Evolutionary conservation across 2,329 filamentous ascomycete species (phyloP).

Genomic region (Verticillium longisporum): DNA sequence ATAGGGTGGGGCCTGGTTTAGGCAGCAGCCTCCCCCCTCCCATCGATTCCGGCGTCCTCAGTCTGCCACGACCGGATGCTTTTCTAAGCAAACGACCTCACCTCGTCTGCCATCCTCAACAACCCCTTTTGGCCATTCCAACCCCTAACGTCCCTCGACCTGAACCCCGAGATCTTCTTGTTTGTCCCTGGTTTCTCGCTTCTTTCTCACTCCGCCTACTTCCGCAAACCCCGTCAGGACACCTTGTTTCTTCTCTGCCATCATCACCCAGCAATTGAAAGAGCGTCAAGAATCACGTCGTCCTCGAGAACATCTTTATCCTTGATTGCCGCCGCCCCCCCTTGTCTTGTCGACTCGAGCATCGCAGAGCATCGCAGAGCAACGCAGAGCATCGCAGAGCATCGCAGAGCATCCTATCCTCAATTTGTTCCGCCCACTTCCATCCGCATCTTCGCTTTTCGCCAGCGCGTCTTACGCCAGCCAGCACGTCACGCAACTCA

Average conservation of each 20-base stretch:
- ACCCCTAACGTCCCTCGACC: slow-evolving; percentile 2
- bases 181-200: neutral
- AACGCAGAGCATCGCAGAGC: neutral
- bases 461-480: slow-evolving; percentile 7
- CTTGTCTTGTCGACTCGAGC: neutral
- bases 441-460: slow-evolving; percentile 4
- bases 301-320: neutral
- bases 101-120: neutral
- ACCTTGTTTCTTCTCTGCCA: neutral
- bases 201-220: neutral
- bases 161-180: neutral
- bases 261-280: neutral
- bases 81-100: slow-evolving; percentile 12
- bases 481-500: neutral
- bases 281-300: neutral
- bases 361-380: neutral
- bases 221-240: neutral
- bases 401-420: neutral
- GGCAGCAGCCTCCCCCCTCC: slow-evolving; percentile 22
- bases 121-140: neutral
- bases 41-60: slow-evolving; percentile 12
- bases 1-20: slow-evolving; percentile 11
- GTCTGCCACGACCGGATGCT: slow-evolving; percentile 5
- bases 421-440: slow-evolving; percentile 2
- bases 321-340: neutral